Evolutionary conservation across 805 yeast species (phyloP).

Genomic region (Candida germanica): DNA sequence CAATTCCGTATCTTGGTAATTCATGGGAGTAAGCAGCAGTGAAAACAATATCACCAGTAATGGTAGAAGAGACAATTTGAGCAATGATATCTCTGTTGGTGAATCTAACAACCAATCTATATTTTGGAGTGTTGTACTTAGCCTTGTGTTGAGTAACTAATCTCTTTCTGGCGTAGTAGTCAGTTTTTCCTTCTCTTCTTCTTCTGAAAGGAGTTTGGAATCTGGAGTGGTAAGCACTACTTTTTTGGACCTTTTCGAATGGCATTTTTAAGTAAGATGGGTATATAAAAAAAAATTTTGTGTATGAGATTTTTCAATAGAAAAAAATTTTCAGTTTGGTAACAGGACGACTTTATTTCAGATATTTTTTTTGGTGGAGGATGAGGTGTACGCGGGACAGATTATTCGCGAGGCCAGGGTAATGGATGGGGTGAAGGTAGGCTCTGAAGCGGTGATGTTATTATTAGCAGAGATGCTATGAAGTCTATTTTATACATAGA

Average conservation of each 20-base stretch:
- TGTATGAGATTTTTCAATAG: not conserved
- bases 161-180: conserved; percentile 99
- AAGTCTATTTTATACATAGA: too few relatives aligned
- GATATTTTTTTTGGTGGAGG: not conserved
- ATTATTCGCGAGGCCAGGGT: too few relatives aligned
- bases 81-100: conserved; percentile 99
- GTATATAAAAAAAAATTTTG: conserved; percentile 9
- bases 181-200: conserved; percentile 99
- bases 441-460: too few relatives aligned
- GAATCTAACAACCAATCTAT: conserved; percentile 99
- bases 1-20: conserved; percentile 96
- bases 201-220: conserved; percentile 99
- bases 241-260: conserved; percentile 41
- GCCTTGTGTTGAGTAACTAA: conserved; percentile 99
- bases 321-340: conserved; percentile 15
- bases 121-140: conserved; percentile 98
- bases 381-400: conserved; percentile 1
- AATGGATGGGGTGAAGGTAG: too few relatives aligned
- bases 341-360: conserved; percentile 7
- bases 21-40: conserved; percentile 99
- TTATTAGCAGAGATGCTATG: too few relatives aligned
- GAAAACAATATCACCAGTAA: conserved; percentile 94
- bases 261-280: conserved; percentile 11
- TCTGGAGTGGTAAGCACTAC: conserved; percentile 96
- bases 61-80: conserved; percentile 94